phyloP scores from a whole-genome alignment of 2,329 filamentous ascomycete species.

The Aspergillus fumigatiaffinis region DNA sequence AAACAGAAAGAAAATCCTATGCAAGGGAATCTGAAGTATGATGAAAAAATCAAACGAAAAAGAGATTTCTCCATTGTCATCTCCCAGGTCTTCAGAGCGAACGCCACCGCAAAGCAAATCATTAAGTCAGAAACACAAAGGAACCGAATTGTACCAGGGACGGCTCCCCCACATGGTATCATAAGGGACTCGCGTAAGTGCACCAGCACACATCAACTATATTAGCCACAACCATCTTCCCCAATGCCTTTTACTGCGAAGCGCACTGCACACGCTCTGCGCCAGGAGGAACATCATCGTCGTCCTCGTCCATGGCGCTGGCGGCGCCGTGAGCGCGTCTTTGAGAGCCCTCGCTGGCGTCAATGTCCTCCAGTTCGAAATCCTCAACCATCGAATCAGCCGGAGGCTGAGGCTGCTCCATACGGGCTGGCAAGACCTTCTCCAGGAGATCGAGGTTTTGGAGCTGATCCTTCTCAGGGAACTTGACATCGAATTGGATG shows the following conservation, averaged over 20 bases:
- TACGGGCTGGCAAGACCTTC: constrained; percentile 72
- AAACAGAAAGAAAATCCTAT: constrained; percentile 18
- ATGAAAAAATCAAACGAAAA: constrained; percentile 7
- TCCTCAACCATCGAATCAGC: constrained; percentile 87
- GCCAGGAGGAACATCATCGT: constrained; percentile 50
- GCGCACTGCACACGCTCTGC: constrained; percentile 51
- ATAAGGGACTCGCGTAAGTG: constrained; percentile 33
- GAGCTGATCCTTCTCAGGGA: constrained; percentile 71
- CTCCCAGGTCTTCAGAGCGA: constrained; percentile 30
- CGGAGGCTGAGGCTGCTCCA: constrained; percentile 64
- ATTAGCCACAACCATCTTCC: constrained; percentile 10
- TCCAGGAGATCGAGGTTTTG: constrained; percentile 76
- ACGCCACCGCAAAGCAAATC: constrained; percentile 34
- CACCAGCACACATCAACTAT: constrained; percentile 21
- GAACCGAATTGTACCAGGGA: constrained; percentile 18
- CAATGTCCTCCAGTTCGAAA: constrained; percentile 80
- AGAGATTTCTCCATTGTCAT: constrained; percentile 22
- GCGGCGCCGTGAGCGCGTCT: constrained; percentile 65
- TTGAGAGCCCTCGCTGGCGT: constrained; percentile 60
- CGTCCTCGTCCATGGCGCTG: constrained; percentile 66
- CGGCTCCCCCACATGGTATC: constrained; percentile 30
- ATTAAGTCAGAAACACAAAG: constrained; percentile 22
- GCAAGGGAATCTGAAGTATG: constrained; percentile 17
- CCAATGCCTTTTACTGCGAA: constrained; percentile 42
- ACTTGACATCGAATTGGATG: constrained; percentile 96